Percentiles rank a stretch among this genome's conserved stretches.
phyloP scores from a whole-genome alignment of 257 asterid species.

The Catharanthus roseus region DNA sequence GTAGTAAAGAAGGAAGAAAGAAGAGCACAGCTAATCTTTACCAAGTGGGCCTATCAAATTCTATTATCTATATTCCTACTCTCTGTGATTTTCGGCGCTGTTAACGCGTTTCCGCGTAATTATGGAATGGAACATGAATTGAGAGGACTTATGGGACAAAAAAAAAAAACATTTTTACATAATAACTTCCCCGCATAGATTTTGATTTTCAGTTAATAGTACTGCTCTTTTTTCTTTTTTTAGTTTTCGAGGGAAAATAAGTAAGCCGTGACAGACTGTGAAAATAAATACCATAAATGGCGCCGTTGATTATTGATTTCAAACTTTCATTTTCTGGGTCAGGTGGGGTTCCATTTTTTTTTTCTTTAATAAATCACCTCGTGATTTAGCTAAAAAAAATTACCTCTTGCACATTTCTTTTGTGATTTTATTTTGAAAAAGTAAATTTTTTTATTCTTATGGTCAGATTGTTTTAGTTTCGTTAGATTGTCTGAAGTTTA shows the following conservation, averaged over 20 bases:
- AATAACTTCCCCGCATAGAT: background rate
- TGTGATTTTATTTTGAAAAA: too few relatives aligned
- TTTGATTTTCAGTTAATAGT: background rate
- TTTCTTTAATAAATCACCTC: too few relatives aligned
- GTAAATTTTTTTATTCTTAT: too few relatives aligned
- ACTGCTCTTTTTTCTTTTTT: background rate
- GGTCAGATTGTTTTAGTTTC: too few relatives aligned
- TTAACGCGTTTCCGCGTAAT: slow-evolving; percentile 61
- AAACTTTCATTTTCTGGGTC: background rate
- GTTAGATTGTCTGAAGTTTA: too few relatives aligned
- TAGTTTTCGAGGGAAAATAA: background rate
- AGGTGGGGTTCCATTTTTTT: background rate
- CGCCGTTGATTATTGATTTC: slow-evolving; percentile 28
- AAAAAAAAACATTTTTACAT: background rate
- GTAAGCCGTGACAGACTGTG: slow-evolving; percentile 22
- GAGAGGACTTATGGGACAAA: background rate
- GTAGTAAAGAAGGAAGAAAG: background rate
- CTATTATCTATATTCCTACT: slow-evolving; percentile 19
- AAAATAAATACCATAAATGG: slow-evolving; percentile 25
- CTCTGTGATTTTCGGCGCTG: slow-evolving; percentile 20
- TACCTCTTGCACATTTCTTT: too few relatives aligned
- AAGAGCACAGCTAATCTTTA: background rate
- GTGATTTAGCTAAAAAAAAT: too few relatives aligned
- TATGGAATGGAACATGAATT: background rate
- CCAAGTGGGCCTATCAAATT: slow-evolving; percentile 12